phyloP scores from a whole-genome alignment of 2,329 filamentous ascomycete species.

The Acephala macrosclerotiorum region DNA sequence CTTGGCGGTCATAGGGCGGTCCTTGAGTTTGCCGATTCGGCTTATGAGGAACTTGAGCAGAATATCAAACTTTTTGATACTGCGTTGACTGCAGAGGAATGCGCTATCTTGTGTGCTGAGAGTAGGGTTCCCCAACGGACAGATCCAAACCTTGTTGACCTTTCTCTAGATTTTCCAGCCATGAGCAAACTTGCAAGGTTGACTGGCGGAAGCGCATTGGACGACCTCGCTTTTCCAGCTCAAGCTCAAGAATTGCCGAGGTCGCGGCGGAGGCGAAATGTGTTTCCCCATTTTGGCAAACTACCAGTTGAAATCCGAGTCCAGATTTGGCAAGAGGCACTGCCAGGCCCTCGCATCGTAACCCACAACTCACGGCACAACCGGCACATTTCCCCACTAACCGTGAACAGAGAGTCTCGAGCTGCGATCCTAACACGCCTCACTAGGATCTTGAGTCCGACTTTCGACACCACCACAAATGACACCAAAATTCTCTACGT shows the following conservation, averaged over 20 bases:
- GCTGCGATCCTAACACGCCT: slow-evolving; percentile 1
- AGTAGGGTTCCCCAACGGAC: background rate
- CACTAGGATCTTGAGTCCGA: slow-evolving; percentile 14
- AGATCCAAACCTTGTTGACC: background rate
- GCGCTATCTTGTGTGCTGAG: background rate
- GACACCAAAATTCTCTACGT: slow-evolving; percentile 12
- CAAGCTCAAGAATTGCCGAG: background rate
- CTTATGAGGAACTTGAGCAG: slow-evolving; percentile 17
- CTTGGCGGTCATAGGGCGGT: slow-evolving; percentile 16
- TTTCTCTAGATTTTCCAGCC: slow-evolving; percentile 18
- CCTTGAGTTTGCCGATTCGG: slow-evolving; percentile 13
- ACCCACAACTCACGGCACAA: slow-evolving; percentile 25
- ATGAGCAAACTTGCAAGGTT: slow-evolving; percentile 17
- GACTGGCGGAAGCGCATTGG: slow-evolving; percentile 2
- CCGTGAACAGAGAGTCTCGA: slow-evolving; percentile 21
- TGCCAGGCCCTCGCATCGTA: slow-evolving; percentile 22
- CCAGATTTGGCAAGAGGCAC: slow-evolving; percentile 19
- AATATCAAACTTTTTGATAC: slow-evolving; percentile 19
- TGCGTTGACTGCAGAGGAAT: background rate
- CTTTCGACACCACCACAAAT: background rate
- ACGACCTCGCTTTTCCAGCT: background rate
- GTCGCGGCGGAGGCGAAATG: too few species aligned
- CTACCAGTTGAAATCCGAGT: slow-evolving; percentile 27
- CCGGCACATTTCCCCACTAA: slow-evolving; percentile 7
- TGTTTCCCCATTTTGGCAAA: slow-evolving; percentile 19